A percentile compares a stretch with the other conserved stretches of the same genome.
Conservation (phyloP, 2,329 filamentous ascomycete species). For the Nakataea oryzae region DNA sequence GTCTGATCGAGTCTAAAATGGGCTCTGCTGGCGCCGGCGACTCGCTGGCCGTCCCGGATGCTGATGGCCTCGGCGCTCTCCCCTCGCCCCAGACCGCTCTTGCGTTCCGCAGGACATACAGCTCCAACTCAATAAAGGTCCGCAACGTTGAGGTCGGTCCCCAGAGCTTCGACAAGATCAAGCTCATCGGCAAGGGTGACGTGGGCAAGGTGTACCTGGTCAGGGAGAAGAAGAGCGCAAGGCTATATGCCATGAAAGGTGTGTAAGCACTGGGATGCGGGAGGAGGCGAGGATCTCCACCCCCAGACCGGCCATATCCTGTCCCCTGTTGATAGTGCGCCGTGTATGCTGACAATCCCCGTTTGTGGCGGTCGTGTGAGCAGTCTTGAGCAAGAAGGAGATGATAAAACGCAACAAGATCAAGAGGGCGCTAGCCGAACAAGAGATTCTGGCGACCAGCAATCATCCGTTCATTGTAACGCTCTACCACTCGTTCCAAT, state of each 20-base stretch:
- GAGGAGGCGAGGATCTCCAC: background rate
- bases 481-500: conserved; percentile 97
- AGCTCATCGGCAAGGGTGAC: conserved; percentile 96
- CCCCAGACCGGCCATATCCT: background rate
- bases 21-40: conserved; percentile 22
- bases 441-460: conserved; percentile 95
- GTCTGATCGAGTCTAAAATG: conserved; percentile 33
- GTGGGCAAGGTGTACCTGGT: conserved; percentile 98
- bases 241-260: conserved; percentile 99
- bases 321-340: background rate
- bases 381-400: conserved; percentile 97
- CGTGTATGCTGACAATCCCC: background rate
- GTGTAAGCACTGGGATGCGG: conserved; percentile 15
- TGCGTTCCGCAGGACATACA: conserved; percentile 89
- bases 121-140: conserved; percentile 98
- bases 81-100: conserved; percentile 60
- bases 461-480: conserved; percentile 99
- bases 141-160: conserved; percentile 94
- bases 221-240: conserved; percentile 90
- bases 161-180: conserved; percentile 97
- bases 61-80: conserved; percentile 48
- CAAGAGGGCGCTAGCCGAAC: conserved; percentile 92
- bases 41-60: conserved; percentile 28
- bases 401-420: conserved; percentile 99
- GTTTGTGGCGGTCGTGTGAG: background rate